phyloP scores from a whole-genome alignment of 73 alveolate species.

The Paramecium sonneborni region DNA sequence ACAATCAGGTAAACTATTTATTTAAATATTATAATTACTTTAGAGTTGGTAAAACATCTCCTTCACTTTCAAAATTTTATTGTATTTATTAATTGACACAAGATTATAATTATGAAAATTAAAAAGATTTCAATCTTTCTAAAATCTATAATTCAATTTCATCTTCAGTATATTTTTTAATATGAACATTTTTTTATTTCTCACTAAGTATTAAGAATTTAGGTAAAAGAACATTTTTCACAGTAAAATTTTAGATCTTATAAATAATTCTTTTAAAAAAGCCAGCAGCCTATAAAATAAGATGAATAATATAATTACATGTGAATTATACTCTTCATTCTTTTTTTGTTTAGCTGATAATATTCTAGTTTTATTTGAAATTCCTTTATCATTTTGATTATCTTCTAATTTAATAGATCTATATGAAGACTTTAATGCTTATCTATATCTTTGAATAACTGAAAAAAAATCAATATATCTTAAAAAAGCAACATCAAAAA shows the following conservation, averaged over 20 bases:
- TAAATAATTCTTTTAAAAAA: neutral
- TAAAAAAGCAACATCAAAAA: neutral
- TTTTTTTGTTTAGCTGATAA: neutral
- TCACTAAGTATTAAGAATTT: neutral
- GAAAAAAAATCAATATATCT: neutral
- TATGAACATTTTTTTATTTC: neutral
- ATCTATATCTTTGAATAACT: slow-evolving; percentile 3
- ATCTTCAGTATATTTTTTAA: slow-evolving; percentile 2
- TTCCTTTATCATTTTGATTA: neutral
- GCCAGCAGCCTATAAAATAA: neutral
- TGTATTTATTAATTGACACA: neutral
- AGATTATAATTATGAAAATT: neutral
- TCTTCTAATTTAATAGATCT: neutral
- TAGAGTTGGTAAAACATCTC: neutral
- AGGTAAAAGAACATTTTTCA: neutral
- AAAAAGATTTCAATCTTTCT: neutral
- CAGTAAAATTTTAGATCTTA: neutral
- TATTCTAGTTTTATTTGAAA: neutral
- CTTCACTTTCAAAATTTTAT: neutral
- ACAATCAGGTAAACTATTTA: slow-evolving; percentile 1
- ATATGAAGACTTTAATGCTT: neutral
- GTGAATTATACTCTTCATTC: neutral
- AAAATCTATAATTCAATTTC: neutral
- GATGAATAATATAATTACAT: neutral
- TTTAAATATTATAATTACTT: neutral